These are phyloP conservation scores for Phytophthora meadii DNA, from an alignment of 352 stramenopile species.

Conservation along the genomic window DNA sequence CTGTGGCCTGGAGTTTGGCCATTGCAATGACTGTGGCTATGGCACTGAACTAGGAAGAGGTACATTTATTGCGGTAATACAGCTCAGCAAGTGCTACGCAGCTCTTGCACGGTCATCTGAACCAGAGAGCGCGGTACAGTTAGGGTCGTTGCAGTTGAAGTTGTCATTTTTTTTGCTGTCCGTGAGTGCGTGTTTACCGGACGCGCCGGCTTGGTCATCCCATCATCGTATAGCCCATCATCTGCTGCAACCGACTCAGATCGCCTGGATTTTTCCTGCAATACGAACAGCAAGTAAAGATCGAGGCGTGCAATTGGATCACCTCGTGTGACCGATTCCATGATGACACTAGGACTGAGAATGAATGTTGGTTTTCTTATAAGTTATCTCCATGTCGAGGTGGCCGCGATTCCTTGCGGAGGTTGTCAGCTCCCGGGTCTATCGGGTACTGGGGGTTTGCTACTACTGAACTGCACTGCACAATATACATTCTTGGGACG, in stretches of 20 bases:
- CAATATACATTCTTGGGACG: not conserved
- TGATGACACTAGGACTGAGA: not conserved
- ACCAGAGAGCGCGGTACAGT: not conserved
- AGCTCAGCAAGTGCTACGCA: not conserved
- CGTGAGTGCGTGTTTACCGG: conserved; percentile 2
- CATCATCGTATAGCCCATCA: not conserved
- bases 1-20: conserved; percentile 2
- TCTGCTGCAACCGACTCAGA: conserved; percentile 9
- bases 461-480: conserved; percentile 19
- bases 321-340: conserved; percentile 1
- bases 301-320: not conserved
- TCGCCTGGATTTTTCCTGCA: conserved; percentile 6
- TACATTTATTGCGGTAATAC: conserved; percentile 1
- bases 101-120: not conserved
- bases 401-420: not conserved
- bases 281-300: conserved; percentile 10
- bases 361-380: conserved; percentile 15
- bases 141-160: conserved; percentile 4
- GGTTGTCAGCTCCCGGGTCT: conserved; percentile 18
- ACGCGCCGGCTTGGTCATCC: conserved; percentile 10
- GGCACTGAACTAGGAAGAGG: conserved; percentile 5
- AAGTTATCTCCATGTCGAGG: conserved; percentile 20
- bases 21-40: not conserved
- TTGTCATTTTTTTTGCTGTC: conserved; percentile 16
- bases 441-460: conserved; percentile 15